Evolutionary conservation across 192 early-diverging fungal species (phyloP), one percentile per base, ranked within the genome.

Genomic region (Backusella morwellensis): DNA sequence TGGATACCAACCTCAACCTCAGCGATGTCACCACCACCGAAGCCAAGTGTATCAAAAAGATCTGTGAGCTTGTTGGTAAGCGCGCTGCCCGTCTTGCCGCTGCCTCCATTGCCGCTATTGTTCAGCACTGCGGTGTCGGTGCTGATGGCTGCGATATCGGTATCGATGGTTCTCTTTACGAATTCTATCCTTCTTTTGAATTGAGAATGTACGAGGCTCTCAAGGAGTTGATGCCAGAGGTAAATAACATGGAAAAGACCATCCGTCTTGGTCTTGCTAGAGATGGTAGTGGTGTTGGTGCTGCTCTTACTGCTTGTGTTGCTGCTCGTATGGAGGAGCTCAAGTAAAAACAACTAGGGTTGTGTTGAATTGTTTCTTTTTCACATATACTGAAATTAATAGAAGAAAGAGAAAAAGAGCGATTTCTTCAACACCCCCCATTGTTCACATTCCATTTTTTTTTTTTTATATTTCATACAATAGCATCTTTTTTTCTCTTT

Each of bases 51-150:
- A 90, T 96, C 86, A 92, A 94, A 82, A 86, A 85, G 77, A 82
- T 97, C 9, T 95, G 94, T 78, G 89, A 93, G 75, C 85, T 97
- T 70, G 89, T 99, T 40, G 96, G 94, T 23, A 91, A 86, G 66
- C 92, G 96, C 74, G 91, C 96, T 35, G 96, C 95, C n/a, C 90
- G 96, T 74, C 85, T 99, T 52, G 86, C 92, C 63, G 92, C 94
- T 36, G 84, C 85, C 12, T 87, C 88, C 4, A 85, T 92, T 79
- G 91, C 93, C 14, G 92, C 91, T 35, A 79, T 95, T 52, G 82
- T 93, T 42, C 84, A 87, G 44, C 94, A 94, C 80, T 87, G 85
- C 36, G 86, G 85, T 68, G 70, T 82, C 36, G 78, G 86, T 40
- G 74, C 82, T 6, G 77, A 85, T 67, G 90, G 86, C 38, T 87